phyloP scores from a whole-genome alignment of 345 rosid genomes.

The Gynandropsis gynandra region DNA sequence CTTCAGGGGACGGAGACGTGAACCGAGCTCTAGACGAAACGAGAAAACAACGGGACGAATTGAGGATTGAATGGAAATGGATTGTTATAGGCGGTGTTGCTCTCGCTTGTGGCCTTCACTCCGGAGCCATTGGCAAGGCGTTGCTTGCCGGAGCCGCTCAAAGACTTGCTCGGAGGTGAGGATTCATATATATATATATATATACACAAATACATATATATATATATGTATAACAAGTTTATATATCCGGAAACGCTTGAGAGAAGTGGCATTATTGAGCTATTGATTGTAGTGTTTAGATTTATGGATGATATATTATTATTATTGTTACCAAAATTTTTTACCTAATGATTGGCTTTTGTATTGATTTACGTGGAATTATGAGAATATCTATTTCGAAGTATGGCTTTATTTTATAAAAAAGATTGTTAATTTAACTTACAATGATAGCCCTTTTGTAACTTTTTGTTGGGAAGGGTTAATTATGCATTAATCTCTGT shows the following conservation, averaged over 20 bases:
- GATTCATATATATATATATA: conserved; percentile 4
- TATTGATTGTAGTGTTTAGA: too few species aligned
- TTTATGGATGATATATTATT: too few species aligned
- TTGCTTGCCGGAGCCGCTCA: conserved; percentile 73
- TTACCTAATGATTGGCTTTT: too few species aligned
- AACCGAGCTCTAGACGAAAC: not conserved
- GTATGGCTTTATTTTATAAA: too few species aligned
- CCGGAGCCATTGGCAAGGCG: conserved; percentile 67
- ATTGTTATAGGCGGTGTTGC: conserved; percentile 76
- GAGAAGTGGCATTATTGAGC: too few species aligned
- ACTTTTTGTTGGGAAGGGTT: too few species aligned
- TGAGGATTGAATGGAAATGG: conserved; percentile 72
- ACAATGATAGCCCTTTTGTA: too few species aligned
- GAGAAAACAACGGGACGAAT: conserved; percentile 17
- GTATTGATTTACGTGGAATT: too few species aligned
- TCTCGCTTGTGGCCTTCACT: conserved; percentile 60
- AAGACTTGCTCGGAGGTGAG: conserved; percentile 71
- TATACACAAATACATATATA: not conserved
- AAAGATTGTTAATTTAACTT: too few species aligned
- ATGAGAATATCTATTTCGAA: too few species aligned
- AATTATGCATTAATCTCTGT: too few species aligned
- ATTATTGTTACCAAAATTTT: too few species aligned
- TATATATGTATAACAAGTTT: not conserved
- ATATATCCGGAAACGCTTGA: not conserved
- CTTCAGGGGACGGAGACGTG: conserved; percentile 34